These are phyloP conservation scores for Prillingera fragicola DNA, from an alignment of 1,284 basidiomycete genomes.

Conservation along the genomic window DNA sequence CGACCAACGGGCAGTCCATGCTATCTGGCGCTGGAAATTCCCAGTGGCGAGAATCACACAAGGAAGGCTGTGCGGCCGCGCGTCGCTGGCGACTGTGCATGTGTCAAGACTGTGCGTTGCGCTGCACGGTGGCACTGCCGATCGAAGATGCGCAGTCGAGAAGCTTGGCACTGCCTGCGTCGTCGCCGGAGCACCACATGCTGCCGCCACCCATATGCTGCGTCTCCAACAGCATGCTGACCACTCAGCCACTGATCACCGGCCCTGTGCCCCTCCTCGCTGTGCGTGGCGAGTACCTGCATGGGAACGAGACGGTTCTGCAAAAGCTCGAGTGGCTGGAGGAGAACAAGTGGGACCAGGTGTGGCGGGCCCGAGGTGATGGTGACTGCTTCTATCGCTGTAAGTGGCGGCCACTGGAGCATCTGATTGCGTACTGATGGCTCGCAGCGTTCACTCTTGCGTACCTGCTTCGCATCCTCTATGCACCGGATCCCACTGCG, in stretches of 20 bases:
- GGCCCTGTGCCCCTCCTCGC: conserved; percentile 42
- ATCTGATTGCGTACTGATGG: background rate
- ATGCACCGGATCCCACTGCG: conserved; percentile 48
- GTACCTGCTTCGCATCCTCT: conserved; percentile 59
- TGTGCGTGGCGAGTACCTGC: conserved; percentile 58
- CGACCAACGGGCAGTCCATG: too few relatives aligned
- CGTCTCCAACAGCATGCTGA: background rate
- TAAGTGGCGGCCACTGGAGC: conserved; percentile 41
- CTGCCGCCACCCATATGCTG: background rate
- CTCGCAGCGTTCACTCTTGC: conserved; percentile 62
- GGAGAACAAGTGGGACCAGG: conserved; percentile 56
- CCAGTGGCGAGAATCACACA: too few relatives aligned
- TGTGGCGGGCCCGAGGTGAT: conserved; percentile 64
- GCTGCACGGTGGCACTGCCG: too few relatives aligned
- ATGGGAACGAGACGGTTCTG: conserved; percentile 55
- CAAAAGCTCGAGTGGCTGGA: conserved; percentile 61
- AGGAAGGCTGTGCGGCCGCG: too few relatives aligned
- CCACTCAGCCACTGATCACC: conserved; percentile 44
- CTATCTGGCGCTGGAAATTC: too few relatives aligned
- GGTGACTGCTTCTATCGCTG: conserved; percentile 77
- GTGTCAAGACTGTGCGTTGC: too few relatives aligned
- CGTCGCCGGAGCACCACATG: too few relatives aligned
- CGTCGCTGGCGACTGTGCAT: too few relatives aligned
- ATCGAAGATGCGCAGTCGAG: too few relatives aligned
- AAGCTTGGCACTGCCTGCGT: too few relatives aligned